phyloP scores from a whole-genome alignment of 2,329 filamentous ascomycete genomes.

The Mollisia scopiformis region DNA sequence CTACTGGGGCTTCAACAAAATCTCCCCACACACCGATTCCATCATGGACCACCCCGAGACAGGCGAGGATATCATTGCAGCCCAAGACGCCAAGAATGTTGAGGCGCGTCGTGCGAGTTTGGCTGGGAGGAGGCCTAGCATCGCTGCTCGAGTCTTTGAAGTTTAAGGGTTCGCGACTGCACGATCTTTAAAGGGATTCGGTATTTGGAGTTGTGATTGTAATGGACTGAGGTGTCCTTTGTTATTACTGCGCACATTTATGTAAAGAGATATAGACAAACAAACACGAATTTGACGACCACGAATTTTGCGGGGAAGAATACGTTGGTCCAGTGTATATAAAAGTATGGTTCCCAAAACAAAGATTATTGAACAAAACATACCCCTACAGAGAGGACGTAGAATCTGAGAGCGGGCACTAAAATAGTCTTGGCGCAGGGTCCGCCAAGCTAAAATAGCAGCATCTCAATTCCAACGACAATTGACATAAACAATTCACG shows the following conservation, averaged over 20 bases:
- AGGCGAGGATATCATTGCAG: conserved; percentile 21
- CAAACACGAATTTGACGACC: too few species aligned
- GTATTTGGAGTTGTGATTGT: background rate
- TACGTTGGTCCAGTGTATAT: too few species aligned
- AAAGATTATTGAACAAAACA: too few species aligned
- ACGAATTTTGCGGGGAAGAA: too few species aligned
- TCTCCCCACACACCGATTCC: conserved; percentile 18
- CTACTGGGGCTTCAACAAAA: conserved; percentile 20
- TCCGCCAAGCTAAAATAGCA: too few species aligned
- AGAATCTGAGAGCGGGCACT: too few species aligned
- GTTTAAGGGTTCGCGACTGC: conserved; percentile 3
- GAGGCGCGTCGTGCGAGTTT: conserved; percentile 10
- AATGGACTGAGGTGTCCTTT: background rate
- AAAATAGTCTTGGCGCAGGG: too few species aligned
- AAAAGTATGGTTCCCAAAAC: too few species aligned
- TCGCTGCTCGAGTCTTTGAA: conserved; percentile 12
- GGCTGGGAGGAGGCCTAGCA: conserved; percentile 6
- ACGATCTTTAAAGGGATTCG: background rate
- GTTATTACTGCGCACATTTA: background rate
- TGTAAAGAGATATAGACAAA: background rate
- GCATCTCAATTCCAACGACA: too few species aligned
- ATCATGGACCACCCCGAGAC: conserved; percentile 23
- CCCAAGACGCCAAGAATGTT: conserved; percentile 20
- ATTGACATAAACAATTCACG: too few species aligned
- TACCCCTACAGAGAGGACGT: too few species aligned